phyloP scores from a whole-genome alignment of 352 stramenopile genomes.

The Elongisporangium anandrum region DNA sequence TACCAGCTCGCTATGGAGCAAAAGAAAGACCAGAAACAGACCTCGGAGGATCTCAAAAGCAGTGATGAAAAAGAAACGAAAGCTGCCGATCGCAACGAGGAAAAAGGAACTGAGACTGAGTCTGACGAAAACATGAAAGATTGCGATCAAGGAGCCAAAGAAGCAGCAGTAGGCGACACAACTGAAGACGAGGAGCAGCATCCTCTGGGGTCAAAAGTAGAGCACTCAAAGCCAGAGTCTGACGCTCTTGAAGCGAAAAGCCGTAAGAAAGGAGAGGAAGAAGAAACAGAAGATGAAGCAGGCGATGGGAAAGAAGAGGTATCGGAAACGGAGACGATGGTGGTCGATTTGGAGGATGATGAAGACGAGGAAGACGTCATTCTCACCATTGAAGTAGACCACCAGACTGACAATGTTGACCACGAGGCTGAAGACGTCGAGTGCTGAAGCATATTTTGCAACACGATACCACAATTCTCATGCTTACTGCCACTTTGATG shows the following conservation, averaged over 20 bases:
- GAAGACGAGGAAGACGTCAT: not conserved
- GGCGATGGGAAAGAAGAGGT: not conserved
- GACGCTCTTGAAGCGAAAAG: not conserved
- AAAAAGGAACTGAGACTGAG: not conserved
- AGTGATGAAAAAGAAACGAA: not conserved
- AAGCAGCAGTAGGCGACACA: not conserved
- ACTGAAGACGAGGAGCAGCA: not conserved
- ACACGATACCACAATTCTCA: not conserved
- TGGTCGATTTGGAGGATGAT: not conserved
- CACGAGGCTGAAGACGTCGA: not conserved
- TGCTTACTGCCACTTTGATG: not conserved
- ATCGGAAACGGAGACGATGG: not conserved
- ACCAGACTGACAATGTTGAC: not conserved
- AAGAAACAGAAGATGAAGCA: not conserved
- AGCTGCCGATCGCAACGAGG: not conserved
- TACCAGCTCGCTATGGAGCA: slow-evolving; percentile 19
- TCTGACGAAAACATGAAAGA: not conserved
- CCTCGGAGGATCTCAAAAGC: not conserved
- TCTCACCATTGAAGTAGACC: not conserved
- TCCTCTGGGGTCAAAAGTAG: not conserved
- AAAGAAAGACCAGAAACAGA: not conserved
- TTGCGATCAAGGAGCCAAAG: not conserved
- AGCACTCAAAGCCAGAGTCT: not conserved
- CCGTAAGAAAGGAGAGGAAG: not conserved
- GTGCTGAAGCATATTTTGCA: not conserved